Conservation (phyloP, 495 filamentous ascomycete species). For the Apiosordaria backusii region DNA sequence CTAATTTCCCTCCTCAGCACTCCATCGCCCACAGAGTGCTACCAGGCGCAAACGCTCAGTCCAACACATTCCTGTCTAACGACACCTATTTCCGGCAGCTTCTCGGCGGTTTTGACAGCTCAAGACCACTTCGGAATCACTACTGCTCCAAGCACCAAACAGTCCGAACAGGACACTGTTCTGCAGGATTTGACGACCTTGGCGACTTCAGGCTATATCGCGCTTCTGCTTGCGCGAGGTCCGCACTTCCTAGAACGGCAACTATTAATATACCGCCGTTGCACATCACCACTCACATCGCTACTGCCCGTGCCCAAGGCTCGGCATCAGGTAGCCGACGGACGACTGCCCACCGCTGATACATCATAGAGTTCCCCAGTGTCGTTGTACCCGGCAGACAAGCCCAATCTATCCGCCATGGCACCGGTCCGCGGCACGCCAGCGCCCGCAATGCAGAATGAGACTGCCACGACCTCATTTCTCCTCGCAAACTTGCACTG, state of each 20-base stretch:
- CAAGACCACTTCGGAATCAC: not conserved
- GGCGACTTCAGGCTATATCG: constrained; percentile 33
- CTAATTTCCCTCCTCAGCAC: not conserved
- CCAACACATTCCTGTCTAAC: not conserved
- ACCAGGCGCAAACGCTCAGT: not conserved
- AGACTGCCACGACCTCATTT: constrained; percentile 44
- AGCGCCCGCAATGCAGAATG: constrained; percentile 9
- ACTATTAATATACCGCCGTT: constrained; percentile 25
- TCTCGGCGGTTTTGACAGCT: not conserved
- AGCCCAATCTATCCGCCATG: constrained; percentile 23
- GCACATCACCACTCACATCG: constrained; percentile 9
- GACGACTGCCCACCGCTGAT: not conserved
- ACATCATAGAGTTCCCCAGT: not conserved
- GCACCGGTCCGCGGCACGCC: constrained; percentile 16
- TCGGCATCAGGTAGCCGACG: constrained; percentile 6
- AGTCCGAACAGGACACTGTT: not conserved
- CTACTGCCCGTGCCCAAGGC: not conserved
- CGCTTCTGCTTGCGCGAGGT: constrained; percentile 13
- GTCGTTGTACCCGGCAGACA: constrained; percentile 20
- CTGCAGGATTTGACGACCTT: constrained; percentile 12
- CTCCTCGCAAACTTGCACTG: constrained; percentile 59
- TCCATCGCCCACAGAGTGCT: no score
- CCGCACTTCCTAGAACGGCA: constrained; percentile 30
- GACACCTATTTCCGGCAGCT: not conserved
- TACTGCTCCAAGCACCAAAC: constrained; percentile 3